Evolutionary conservation across 257 asterid genomes (phyloP).

Genomic region (Thymus mandschuricus): DNA sequence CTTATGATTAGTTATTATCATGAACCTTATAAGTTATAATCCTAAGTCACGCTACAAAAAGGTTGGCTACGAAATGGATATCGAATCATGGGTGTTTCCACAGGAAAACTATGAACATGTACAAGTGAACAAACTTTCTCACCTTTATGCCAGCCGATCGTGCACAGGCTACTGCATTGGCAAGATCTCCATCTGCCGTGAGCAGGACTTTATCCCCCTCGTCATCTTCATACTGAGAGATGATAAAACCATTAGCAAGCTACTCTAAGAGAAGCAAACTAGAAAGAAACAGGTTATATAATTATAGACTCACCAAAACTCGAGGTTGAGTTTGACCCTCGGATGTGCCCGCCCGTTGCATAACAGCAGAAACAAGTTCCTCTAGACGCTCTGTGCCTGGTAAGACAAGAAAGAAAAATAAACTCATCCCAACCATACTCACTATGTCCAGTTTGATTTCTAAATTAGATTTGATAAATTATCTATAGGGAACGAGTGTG

Average conservation of each 20-base stretch:
- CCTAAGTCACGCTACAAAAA: not conserved
- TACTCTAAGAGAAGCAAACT: conserved; percentile 2
- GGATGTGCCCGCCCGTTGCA: conserved; percentile 66
- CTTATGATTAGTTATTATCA: not conserved
- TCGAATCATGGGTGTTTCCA: not conserved
- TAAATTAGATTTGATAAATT: conserved; percentile 14
- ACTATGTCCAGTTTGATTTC: conserved; percentile 12
- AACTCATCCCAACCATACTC: conserved; percentile 2
- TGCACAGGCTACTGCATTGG: conserved; percentile 75
- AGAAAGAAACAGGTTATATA: not conserved
- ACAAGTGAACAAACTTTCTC: conserved; percentile 23
- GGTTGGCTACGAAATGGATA: not conserved
- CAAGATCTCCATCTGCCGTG: conserved; percentile 76
- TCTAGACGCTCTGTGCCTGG: conserved; percentile 74
- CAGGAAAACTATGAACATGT: not conserved
- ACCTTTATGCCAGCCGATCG: conserved; percentile 77
- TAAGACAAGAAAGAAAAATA: conserved; percentile 14
- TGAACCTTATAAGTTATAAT: too few species aligned
- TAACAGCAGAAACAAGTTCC: conserved; percentile 80
- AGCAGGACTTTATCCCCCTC: conserved; percentile 95
- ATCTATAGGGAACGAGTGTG: not conserved
- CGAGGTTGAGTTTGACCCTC: conserved; percentile 57
- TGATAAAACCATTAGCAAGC: conserved; percentile 26
- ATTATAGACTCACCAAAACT: conserved; percentile 67
- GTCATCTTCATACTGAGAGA: conserved; percentile 84